Conservation (phyloP, 2,329 filamentous ascomycete genomes). For the Colletotrichum scovillei region DNA sequence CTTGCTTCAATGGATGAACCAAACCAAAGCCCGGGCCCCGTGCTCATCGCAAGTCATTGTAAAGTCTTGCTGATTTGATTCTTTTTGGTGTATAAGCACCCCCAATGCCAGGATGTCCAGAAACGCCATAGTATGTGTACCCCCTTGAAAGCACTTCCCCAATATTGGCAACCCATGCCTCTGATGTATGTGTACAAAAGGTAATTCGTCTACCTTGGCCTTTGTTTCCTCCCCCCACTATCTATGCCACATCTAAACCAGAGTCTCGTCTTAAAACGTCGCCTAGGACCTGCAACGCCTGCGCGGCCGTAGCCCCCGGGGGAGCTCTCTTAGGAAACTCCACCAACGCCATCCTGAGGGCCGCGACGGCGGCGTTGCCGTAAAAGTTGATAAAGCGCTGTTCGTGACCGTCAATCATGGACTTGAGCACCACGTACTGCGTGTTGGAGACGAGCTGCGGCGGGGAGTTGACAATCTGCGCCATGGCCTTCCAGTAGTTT, state of each 20-base stretch:
- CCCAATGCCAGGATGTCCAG: constrained; percentile 10
- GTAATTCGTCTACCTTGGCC: not conserved
- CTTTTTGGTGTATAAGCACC: not conserved
- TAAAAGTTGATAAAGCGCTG: constrained; percentile 84
- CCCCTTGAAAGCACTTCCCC: not conserved
- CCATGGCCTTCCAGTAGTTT: constrained; percentile 85
- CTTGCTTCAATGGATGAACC: not conserved
- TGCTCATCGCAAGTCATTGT: not conserved
- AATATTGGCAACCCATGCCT: not conserved
- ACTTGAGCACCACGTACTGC: constrained; percentile 76
- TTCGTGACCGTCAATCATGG: constrained; percentile 79
- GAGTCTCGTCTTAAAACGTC: constrained; percentile 63
- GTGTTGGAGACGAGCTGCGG: constrained; percentile 75
- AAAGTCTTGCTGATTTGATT: not conserved
- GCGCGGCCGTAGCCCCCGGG: constrained; percentile 59
- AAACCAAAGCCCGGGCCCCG: not conserved
- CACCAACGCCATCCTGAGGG: constrained; percentile 77
- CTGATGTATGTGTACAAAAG: constrained; percentile 31
- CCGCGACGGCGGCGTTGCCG: constrained; percentile 78
- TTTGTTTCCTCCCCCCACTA: not conserved
- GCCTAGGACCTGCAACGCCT: constrained; percentile 64
- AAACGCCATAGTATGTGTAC: constrained; percentile 21
- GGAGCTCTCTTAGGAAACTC: constrained; percentile 73
- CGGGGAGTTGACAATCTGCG: constrained; percentile 81
- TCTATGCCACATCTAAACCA: constrained; percentile 58